A percentile compares a stretch with the other conserved stretches of the same genome.
phyloP scores from a whole-genome alignment of 2,329 filamentous ascomycete species.

The Aulographum hederae region DNA sequence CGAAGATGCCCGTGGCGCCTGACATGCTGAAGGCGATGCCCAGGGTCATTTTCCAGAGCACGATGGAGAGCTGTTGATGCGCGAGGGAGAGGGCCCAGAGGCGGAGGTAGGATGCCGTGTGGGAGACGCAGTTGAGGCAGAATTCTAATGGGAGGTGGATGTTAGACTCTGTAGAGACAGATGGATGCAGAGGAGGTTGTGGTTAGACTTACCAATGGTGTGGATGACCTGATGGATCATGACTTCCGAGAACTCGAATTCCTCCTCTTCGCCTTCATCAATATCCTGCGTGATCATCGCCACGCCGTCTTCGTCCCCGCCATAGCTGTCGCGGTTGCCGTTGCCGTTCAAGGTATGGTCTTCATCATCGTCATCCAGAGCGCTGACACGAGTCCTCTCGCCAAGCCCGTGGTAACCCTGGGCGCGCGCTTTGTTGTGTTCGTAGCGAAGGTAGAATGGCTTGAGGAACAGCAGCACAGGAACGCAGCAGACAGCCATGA shows the following conservation, averaged over 20 bases:
- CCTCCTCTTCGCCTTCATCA: slow-evolving; percentile 56
- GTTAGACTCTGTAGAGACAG: no score
- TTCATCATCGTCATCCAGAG: slow-evolving; percentile 75
- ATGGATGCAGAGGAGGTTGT: not conserved
- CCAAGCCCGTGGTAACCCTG: slow-evolving; percentile 87
- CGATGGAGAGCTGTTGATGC: slow-evolving; percentile 91
- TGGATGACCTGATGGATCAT: slow-evolving; percentile 99
- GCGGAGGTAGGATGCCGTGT: slow-evolving; percentile 95
- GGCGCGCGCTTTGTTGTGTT: slow-evolving; percentile 77
- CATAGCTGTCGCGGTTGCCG: slow-evolving; percentile 45
- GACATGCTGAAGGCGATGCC: slow-evolving; percentile 51
- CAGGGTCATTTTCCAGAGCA: slow-evolving; percentile 94
- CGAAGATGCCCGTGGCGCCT: slow-evolving; percentile 54
- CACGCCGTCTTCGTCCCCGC: slow-evolving; percentile 62
- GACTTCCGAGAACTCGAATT: slow-evolving; percentile 91
- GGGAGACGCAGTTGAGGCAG: slow-evolving; percentile 96
- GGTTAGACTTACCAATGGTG: slow-evolving; percentile 66
- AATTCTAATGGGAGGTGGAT: slow-evolving; percentile 57
- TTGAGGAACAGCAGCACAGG: slow-evolving; percentile 86
- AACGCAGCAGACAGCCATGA: slow-evolving; percentile 72
- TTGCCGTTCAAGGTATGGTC: slow-evolving; percentile 40
- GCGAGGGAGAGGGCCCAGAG: slow-evolving; percentile 95
- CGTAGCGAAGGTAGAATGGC: slow-evolving; percentile 83
- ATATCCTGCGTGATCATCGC: slow-evolving; percentile 83
- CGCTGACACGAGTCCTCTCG: slow-evolving; percentile 73